Base-by-base conservation (phyloP, 108 stramenopile species). In the Licmophora abbreviata region DNA sequence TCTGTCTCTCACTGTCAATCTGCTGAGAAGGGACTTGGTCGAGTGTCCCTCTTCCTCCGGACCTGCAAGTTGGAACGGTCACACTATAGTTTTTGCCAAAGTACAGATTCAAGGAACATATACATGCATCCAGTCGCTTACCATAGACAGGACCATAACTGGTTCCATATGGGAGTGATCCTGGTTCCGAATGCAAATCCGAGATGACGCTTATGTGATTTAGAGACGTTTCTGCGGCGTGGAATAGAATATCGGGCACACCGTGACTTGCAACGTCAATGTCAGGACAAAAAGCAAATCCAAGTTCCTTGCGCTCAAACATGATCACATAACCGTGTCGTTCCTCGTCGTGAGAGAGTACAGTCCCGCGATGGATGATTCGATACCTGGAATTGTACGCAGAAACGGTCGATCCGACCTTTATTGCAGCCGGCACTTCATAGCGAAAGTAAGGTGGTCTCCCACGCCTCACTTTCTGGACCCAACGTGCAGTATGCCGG, bases 241-340 rank as follows among this genome's bases (percentile, higher is more conserved):
- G 44, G 15, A 25, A 10, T 10, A 57, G 9, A 20, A 57, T 20
- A 3, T 31, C 29, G 23, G 56, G 56, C 11, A 47, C 29, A 18
- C 56, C 56, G 24, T 59, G 58, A 17, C 37, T 22, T 1, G 68
- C 62, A 1, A 69, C 62, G 23, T 69, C 68, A 7, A 45, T 35
- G 30, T 69, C 68, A 25, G 68, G 63, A 31, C 68, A 69, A 35
- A 63, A 46, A 31, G 63, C 63, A 25, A 48, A 64, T 17, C 62
- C 63, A 29, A 59, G 38, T 24, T 63, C 68, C 34, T 44, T 22
- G 2, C 24, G 29, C 18, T 69, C 63, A 31, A 69, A 69, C 33
- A 64, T 62, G 22, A 69, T 34, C 1, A 69, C 38, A 40, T 69
- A 69, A 14, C 37, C 32, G 15, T 53, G 29, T 12, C 30, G 34